These are phyloP conservation scores for Entomortierella parvispora DNA, from an alignment of 192 early-diverging fungal species.

Conservation along the genomic window DNA sequence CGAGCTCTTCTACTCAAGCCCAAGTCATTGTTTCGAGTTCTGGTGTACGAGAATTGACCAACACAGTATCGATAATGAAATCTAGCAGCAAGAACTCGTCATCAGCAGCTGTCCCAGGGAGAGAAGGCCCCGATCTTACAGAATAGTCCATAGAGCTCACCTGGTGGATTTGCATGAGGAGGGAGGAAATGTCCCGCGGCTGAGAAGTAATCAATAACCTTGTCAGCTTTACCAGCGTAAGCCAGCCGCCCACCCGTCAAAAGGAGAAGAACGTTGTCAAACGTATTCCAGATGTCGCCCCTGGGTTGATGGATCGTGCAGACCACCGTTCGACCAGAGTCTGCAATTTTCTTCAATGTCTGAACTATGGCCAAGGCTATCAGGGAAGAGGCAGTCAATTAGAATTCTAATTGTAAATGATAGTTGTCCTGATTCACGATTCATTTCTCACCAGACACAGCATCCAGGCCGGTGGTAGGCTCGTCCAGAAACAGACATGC, in stretches of 20 bases:
- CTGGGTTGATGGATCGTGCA: slow-evolving; percentile 91
- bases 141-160: background rate
- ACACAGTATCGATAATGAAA: slow-evolving; percentile 24
- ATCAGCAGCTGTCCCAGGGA: no score
- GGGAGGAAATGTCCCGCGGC: slow-evolving; percentile 10
- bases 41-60: slow-evolving; percentile 12
- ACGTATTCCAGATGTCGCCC: slow-evolving; percentile 74
- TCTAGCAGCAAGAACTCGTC: background rate
- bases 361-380: slow-evolving; percentile 9
- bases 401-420: no score
- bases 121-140: no score
- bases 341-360: slow-evolving; percentile 12
- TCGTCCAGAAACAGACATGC: slow-evolving; percentile 78
- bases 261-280: slow-evolving; percentile 82
- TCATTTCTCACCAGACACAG: slow-evolving; percentile 47
- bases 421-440: no score
- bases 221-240: slow-evolving; percentile 2
- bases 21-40: background rate
- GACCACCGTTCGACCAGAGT: slow-evolving; percentile 60
- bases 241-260: slow-evolving; percentile 57
- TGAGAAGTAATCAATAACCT: slow-evolving; percentile 12
- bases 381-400: no score
- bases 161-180: slow-evolving; percentile 7
- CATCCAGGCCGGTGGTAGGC: slow-evolving; percentile 74
- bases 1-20: background rate